Evolutionary conservation across 805 yeast genomes (phyloP).

Genomic region (Yamadazyma endophytica): DNA sequence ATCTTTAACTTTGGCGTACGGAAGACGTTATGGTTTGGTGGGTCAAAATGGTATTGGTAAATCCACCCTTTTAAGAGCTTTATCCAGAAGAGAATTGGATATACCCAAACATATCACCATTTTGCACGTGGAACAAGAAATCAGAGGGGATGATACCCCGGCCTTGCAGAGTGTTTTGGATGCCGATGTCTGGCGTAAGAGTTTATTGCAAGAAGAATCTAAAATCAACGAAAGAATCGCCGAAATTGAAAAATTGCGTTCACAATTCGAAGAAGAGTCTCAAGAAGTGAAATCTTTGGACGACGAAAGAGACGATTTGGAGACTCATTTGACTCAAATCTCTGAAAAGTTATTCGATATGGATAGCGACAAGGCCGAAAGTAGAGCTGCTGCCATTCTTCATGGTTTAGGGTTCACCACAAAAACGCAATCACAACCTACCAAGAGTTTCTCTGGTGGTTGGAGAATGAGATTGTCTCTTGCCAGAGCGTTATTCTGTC

Average conservation of each 20-base stretch:
- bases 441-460: constrained; percentile 97
- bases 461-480: constrained; percentile 99
- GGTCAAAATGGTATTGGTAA: constrained; percentile 99
- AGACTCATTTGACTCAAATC: constrained; percentile 70
- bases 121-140: constrained; percentile 96
- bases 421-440: constrained; percentile 77
- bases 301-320: constrained; percentile 85
- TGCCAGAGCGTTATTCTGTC: constrained; percentile 96
- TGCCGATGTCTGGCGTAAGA: constrained; percentile 99
- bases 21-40: constrained; percentile 93
- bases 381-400: constrained; percentile 90
- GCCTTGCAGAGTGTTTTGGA: constrained; percentile 96
- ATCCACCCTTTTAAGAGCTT: constrained; percentile 85
- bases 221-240: constrained; percentile 68
- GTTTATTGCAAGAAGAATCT: constrained; percentile 69
- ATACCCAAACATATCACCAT: constrained; percentile 95
- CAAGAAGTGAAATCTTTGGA: constrained; percentile 76
- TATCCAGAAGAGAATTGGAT: constrained; percentile 88
- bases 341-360: constrained; percentile 81
- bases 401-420: constrained; percentile 91
- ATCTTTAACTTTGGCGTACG: constrained; percentile 79
- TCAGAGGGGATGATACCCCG: constrained; percentile 84
- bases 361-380: constrained; percentile 97
- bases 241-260: constrained; percentile 67
- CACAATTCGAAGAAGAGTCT: constrained; percentile 72